Conservation (phyloP, 78 protist species). For the Anaeramoeba flamelloides region DNA sequence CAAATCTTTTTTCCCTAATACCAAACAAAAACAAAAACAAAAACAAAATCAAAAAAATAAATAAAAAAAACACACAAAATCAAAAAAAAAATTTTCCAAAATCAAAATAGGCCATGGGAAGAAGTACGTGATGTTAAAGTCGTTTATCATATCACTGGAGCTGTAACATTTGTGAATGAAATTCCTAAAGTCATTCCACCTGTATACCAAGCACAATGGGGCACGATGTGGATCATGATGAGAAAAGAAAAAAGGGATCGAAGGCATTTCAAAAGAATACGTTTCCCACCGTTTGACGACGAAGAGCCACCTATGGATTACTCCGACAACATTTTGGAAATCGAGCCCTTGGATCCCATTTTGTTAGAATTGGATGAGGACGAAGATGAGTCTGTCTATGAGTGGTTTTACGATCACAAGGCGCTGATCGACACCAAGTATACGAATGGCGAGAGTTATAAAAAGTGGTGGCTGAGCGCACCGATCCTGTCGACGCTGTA, state of each 20-base stretch:
- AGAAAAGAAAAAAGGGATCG: conserved; percentile 95
- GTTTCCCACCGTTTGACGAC: conserved; percentile 60
- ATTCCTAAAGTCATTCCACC: conserved; percentile 93
- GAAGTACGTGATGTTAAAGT: conserved; percentile 62
- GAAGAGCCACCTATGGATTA: conserved; percentile 99
- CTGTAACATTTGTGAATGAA: conserved; percentile 97
- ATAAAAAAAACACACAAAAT: no score
- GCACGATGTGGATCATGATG: conserved; percentile 98
- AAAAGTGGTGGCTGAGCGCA: conserved; percentile 67
- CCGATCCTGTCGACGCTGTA: conserved; percentile 71
- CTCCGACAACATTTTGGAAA: conserved; percentile 83
- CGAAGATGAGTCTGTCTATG: conserved; percentile 74
- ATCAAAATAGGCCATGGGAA: background rate
- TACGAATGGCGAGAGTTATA: conserved; percentile 63
- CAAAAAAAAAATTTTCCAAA: background rate
- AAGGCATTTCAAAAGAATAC: conserved; percentile 86
- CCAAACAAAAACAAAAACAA: no score
- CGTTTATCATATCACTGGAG: conserved; percentile 93
- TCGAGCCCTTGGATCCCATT: conserved; percentile 82
- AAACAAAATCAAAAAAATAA: no score
- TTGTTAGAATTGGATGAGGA: conserved; percentile 83
- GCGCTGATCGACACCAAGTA: conserved; percentile 54
- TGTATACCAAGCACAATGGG: conserved; percentile 95
- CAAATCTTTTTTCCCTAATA: no score
- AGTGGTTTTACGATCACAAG: conserved; percentile 90